Percentiles rank a stretch among this genome's conserved stretches.
Conservation (phyloP, 2,329 filamentous ascomycete genomes). For the Waltergamsia citrina region DNA sequence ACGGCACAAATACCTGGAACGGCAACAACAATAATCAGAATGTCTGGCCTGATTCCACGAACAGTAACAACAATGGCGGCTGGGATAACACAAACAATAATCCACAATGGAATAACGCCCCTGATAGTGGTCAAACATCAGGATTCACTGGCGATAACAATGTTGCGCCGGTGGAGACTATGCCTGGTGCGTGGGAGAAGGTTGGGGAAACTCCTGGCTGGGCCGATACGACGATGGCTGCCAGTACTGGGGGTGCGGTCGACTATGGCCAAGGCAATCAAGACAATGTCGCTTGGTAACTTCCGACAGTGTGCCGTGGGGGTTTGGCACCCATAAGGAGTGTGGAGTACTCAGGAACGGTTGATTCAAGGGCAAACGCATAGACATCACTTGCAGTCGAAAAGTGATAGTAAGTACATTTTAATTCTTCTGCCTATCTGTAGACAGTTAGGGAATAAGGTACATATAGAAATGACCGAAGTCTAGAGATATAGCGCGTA, state of each 20-base stretch:
- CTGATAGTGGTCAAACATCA: too few species aligned
- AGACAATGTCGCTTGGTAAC: not conserved
- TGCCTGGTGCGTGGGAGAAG: slow-evolving; percentile 21
- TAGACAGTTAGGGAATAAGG: not conserved
- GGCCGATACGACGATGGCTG: slow-evolving; percentile 20
- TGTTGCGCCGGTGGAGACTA: slow-evolving; percentile 13
- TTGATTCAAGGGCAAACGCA: too few species aligned
- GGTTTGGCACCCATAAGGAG: too few species aligned
- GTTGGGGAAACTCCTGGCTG: slow-evolving; percentile 10
- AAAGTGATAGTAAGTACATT: too few species aligned
- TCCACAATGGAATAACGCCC: too few species aligned
- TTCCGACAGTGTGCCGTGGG: too few species aligned
- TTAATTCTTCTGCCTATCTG: not conserved
- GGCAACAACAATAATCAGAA: slow-evolving; percentile 6
- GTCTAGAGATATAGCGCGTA: not conserved
- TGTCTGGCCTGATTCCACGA: too few species aligned
- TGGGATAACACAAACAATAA: slow-evolving; percentile 3
- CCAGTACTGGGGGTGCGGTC: slow-evolving; percentile 16
- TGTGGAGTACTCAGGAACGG: too few species aligned
- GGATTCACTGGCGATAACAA: slow-evolving; percentile 8
- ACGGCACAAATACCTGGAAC: not conserved
- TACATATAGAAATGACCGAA: not conserved
- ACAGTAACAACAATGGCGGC: not conserved
- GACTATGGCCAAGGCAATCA: slow-evolving; percentile 2
- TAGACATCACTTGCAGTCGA: too few species aligned